phyloP scores from a whole-genome alignment of 106 monocot genomes.

The Gastrodia elata region DNA sequence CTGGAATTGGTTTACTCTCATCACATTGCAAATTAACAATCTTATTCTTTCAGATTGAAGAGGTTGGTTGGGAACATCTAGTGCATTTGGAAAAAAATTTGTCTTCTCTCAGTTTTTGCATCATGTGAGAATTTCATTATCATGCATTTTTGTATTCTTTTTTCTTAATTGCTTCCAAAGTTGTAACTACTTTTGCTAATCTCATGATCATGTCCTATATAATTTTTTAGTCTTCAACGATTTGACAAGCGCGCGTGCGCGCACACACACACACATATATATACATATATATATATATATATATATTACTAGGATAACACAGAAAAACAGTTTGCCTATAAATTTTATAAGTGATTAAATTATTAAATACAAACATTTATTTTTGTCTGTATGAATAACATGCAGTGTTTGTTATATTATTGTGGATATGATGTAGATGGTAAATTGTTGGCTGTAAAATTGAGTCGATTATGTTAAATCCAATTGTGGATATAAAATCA shows the following conservation, averaged over 20 bases:
- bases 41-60: background rate
- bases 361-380: background rate
- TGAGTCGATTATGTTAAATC: background rate
- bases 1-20: background rate
- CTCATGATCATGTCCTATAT: background rate
- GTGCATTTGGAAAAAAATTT: constrained; percentile 1
- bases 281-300: background rate
- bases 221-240: background rate
- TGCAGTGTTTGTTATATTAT: background rate
- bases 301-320: background rate
- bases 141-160: background rate
- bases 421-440: background rate
- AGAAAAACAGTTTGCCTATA: background rate
- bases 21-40: background rate
- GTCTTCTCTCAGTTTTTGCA: constrained; percentile 1
- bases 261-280: too few relatives aligned
- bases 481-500: background rate
- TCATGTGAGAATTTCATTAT: background rate
- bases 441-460: background rate
- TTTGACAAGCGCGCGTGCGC: too few relatives aligned
- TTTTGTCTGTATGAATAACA: background rate
- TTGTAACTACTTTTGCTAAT: background rate
- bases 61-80: constrained; percentile 5
- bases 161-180: background rate
- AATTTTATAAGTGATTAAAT: background rate